These are phyloP conservation scores for Neolentinus lepideus DNA, from an alignment of 1,284 basidiomycete species.

Conservation along the genomic window DNA sequence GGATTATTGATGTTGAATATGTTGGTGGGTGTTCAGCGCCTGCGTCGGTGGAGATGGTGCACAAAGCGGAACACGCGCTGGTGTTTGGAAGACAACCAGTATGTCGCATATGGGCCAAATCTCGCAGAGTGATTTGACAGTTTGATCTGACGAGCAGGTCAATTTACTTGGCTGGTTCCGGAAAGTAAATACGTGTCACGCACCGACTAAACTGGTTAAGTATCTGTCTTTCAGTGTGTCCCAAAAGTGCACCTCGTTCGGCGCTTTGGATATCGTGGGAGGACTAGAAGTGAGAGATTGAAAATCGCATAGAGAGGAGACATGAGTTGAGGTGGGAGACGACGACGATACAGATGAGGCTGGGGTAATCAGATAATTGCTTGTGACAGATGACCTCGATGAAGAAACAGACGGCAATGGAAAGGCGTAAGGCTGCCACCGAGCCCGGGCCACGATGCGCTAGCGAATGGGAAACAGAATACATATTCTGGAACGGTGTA, in stretches of 20 bases:
- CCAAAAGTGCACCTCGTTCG: conserved; percentile 25
- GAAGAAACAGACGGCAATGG: conserved; percentile 22
- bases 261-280: conserved; percentile 1
- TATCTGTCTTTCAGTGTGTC: conserved; percentile 56
- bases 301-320: conserved; percentile 28
- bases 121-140: conserved; percentile 64
- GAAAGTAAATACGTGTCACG: conserved; percentile 22
- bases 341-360: conserved; percentile 44
- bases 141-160: conserved; percentile 48
- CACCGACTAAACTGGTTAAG: conserved; percentile 60
- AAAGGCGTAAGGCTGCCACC: conserved; percentile 69
- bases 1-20: conserved; percentile 10
- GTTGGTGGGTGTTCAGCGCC: background rate
- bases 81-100: conserved; percentile 47
- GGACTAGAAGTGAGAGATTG: conserved; percentile 23
- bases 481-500: conserved; percentile 26
- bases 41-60: background rate
- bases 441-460: conserved; percentile 62
- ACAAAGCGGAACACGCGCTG: conserved; percentile 11
- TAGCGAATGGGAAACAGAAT: conserved; percentile 51
- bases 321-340: conserved; percentile 26
- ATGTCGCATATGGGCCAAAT: conserved; percentile 72
- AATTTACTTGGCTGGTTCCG: conserved; percentile 5
- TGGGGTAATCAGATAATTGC: conserved; percentile 52
- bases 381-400: conserved; percentile 32